Evolutionary conservation across 2,329 filamentous ascomycete species (phyloP), one percentile per base, ranked within the genome.

Genomic region (Madurella fahalii): DNA sequence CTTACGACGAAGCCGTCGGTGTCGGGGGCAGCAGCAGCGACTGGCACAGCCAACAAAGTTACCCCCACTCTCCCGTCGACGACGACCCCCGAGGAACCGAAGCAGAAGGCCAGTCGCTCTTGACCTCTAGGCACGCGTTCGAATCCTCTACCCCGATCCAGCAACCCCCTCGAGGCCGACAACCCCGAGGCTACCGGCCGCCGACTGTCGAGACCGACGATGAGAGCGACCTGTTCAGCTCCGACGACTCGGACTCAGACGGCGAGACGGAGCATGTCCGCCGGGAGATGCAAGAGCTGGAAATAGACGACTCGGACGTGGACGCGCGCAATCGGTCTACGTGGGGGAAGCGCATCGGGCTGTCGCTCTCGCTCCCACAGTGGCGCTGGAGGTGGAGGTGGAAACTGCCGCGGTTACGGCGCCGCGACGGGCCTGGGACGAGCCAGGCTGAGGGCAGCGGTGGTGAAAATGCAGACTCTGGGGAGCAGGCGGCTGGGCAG

Each of bases 241-340:
- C 78, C 11, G 46, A 44, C 11, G 57, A 58, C 31, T 16, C 40
- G 74, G 75, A 70, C 64, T 73, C 69, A 63, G 74, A 77, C 30
- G 73, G 70, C 32, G 80, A 88, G 61, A 83, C 83, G 39, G 83
- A 82, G 32, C 83, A 85, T 59, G 79, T 94, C 64, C 84, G 89
- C 59, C 81, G 87, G 61, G 89, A 94, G 72, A 86, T 97, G 75
- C 84, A 95, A 67, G 88, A 96, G 79, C 85, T 95, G 80, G 90
- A 95, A 63, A 83, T 95, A 41, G 82, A 90, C 64, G 90, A 95
- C 62, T 83, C 84, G 30, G 66, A 73, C 18, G 69, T 73, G 47
- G 58, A 56, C 67, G 70, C 54, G 63, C 72, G 58, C 54, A 63
- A 56, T 11, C 69, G 72, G 31, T 68, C 75, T 20, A 76, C 74